These are phyloP conservation scores for Agroathelia rolfsii DNA, from an alignment of 1,284 basidiomycete species.

Conservation along the genomic window DNA sequence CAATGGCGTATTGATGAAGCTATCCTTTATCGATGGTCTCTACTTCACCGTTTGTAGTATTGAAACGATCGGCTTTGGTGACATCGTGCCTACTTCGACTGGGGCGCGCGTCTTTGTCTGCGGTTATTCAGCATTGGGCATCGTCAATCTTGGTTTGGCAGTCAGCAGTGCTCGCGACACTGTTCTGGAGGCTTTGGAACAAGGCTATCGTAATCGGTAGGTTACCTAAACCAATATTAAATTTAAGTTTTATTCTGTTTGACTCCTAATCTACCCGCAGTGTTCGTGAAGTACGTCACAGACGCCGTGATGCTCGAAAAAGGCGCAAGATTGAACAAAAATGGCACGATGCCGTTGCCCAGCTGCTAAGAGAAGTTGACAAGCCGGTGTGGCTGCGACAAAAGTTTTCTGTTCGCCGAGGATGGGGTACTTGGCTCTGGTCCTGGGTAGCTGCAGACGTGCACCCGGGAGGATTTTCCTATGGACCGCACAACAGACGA, in stretches of 20 bases:
- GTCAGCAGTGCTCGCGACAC: conserved; percentile 62
- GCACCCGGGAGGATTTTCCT: no score
- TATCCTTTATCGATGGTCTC: conserved; percentile 58
- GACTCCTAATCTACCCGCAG: no score
- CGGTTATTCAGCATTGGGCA: conserved; percentile 48
- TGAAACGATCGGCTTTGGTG: conserved; percentile 75
- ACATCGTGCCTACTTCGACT: conserved; percentile 46
- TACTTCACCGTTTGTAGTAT: conserved; percentile 66
- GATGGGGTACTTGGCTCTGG: no score
- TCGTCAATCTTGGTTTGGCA: conserved; percentile 53
- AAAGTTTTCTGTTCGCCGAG: no score
- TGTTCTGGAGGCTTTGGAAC: conserved; percentile 58
- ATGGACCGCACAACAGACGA: conserved; percentile 32
- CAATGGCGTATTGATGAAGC: conserved; percentile 46
- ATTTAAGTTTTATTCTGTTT: no score
- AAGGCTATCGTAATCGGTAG: conserved; percentile 49
- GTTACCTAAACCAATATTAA: no score
- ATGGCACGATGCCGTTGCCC: conserved; percentile 50
- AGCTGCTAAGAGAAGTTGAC: conserved; percentile 40
- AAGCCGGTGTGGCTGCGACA: conserved; percentile 43
- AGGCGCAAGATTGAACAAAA: conserved; percentile 32
- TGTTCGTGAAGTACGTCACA: conserved; percentile 29
- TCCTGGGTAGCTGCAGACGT: no score
- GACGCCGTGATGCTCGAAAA: conserved; percentile 27
- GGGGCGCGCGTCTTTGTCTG: conserved; percentile 47